A percentile compares a stretch with the other conserved stretches of the same genome.
Conservation (phyloP, 1,284 basidiomycete species). For the Leccinum cinnamomeum region DNA sequence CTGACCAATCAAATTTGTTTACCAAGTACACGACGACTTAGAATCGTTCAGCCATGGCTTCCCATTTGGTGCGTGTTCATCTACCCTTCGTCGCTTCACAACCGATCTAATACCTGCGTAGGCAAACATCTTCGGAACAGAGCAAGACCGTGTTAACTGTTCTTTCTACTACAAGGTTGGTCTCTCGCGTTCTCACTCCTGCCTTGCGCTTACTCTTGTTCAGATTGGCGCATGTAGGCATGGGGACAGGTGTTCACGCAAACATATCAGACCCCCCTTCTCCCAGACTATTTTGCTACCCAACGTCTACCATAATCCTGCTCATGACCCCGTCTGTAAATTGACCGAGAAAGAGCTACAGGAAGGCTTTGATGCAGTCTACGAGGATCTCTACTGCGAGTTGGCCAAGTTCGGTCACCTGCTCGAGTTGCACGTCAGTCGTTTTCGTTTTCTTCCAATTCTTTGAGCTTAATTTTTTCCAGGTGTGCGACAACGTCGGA, state of each 20-base stretch:
- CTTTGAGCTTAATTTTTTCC: background rate
- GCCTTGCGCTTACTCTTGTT: slow-evolving; percentile 9
- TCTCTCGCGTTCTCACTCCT: slow-evolving; percentile 12
- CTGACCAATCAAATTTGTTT: slow-evolving; percentile 15
- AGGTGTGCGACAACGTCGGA: slow-evolving; percentile 99
- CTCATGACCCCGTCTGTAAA: slow-evolving; percentile 87
- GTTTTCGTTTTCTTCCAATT: background rate
- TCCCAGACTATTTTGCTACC: slow-evolving; percentile 96
- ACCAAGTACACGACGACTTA: background rate
- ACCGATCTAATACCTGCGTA: slow-evolving; percentile 27
- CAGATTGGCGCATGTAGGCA: slow-evolving; percentile 95
- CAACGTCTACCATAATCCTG: slow-evolving; percentile 99
- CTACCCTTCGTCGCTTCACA: too few relatives aligned
- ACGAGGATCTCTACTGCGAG: slow-evolving; percentile 93
- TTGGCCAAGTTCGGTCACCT: slow-evolving; percentile 94
- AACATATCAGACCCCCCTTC: slow-evolving; percentile 97
- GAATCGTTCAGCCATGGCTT: slow-evolving; percentile 47
- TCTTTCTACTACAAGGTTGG: slow-evolving; percentile 93
- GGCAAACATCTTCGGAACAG: slow-evolving; percentile 87
- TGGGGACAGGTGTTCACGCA: slow-evolving; percentile 94
- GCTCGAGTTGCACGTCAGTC: slow-evolving; percentile 87
- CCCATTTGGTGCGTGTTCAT: slow-evolving; percentile 52
- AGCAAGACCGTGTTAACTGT: slow-evolving; percentile 93
- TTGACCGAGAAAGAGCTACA: slow-evolving; percentile 86
- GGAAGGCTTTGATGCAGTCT: slow-evolving; percentile 96